Conservation (phyloP, 176 grass and related monocot genomes). For the Triticum monococcum region DNA sequence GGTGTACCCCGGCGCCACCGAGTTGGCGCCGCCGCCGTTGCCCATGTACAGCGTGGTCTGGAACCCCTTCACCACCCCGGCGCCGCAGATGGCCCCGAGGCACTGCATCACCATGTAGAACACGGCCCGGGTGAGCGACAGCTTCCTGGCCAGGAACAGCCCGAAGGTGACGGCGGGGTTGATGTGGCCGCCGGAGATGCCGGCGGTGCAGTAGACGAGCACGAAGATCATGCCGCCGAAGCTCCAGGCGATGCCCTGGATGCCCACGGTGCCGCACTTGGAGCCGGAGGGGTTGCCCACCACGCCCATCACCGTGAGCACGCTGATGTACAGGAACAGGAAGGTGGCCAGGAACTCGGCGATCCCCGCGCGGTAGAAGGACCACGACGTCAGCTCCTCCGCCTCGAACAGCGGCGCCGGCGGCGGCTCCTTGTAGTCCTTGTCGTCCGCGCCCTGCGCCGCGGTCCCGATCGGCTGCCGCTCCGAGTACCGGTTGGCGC, state of each 20-base stretch:
- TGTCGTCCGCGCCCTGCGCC: constrained; percentile 61
- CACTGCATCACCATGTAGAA: constrained; percentile 87
- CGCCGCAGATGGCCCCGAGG: constrained; percentile 85
- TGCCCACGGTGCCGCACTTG: constrained; percentile 72
- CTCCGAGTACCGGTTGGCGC: constrained; percentile 74
- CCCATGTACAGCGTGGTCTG: constrained; percentile 42
- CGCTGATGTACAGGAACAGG: constrained; percentile 87
- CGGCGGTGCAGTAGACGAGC: neutral
- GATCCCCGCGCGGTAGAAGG: constrained; percentile 80
- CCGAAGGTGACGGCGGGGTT: constrained; percentile 90
- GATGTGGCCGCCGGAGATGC: constrained; percentile 56
- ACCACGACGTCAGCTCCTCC: constrained; percentile 68
- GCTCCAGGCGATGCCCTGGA: constrained; percentile 83
- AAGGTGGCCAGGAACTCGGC: constrained; percentile 93
- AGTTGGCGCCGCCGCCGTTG: constrained; percentile 66
- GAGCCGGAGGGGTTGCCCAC: constrained; percentile 14
- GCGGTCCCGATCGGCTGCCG: constrained; percentile 78
- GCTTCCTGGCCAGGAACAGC: constrained; percentile 62
- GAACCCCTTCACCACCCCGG: constrained; percentile 65
- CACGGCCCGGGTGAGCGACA: constrained; percentile 55
- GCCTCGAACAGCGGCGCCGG: constrained; percentile 70
- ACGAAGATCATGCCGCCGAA: neutral
- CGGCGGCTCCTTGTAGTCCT: constrained; percentile 81
- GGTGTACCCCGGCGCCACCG: constrained; percentile 53
- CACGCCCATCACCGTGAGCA: constrained; percentile 74